phyloP scores from a whole-genome alignment of 495 filamentous ascomycete genomes.

The Aspergillus sparsus region DNA sequence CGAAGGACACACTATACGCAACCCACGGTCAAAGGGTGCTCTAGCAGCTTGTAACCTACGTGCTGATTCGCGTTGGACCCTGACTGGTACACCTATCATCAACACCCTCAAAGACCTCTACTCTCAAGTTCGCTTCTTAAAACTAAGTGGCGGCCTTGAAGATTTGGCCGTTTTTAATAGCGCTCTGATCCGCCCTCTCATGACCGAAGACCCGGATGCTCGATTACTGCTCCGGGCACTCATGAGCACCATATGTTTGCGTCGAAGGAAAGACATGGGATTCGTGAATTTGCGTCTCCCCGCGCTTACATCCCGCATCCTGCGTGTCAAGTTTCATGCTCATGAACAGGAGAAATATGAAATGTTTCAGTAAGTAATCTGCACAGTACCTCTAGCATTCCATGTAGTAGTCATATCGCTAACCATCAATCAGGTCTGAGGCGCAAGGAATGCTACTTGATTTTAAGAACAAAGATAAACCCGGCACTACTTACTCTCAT shows the following conservation, averaged over 20 bases:
- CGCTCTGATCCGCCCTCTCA: conserved; percentile 71
- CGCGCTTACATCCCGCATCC: conserved; percentile 75
- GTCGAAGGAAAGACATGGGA: conserved; percentile 85
- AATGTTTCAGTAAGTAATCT: conserved; percentile 59
- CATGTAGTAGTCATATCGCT: conserved; percentile 10
- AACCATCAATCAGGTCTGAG: conserved; percentile 54
- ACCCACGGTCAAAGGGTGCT: conserved; percentile 69
- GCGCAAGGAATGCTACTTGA: conserved; percentile 70
- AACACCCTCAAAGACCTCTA: conserved; percentile 83
- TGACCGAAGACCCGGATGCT: conserved; percentile 56
- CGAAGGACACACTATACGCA: conserved; percentile 85
- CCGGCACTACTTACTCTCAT: conserved; percentile 57
- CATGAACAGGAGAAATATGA: conserved; percentile 83
- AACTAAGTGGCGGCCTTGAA: conserved; percentile 75
- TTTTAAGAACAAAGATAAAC: conserved; percentile 52
- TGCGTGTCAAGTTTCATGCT: conserved; percentile 70
- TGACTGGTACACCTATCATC: conserved; percentile 78
- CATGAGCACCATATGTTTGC: conserved; percentile 80
- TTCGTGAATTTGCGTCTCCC: conserved; percentile 86
- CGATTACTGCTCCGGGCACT: conserved; percentile 70
- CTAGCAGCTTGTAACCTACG: conserved; percentile 65
- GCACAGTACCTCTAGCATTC: neutral
- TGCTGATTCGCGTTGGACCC: conserved; percentile 75
- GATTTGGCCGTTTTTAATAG: conserved; percentile 73
- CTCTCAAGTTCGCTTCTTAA: conserved; percentile 77